Conservation (phyloP, 371 early-diverging fungal genomes). For the Mucor mucedo region DNA sequence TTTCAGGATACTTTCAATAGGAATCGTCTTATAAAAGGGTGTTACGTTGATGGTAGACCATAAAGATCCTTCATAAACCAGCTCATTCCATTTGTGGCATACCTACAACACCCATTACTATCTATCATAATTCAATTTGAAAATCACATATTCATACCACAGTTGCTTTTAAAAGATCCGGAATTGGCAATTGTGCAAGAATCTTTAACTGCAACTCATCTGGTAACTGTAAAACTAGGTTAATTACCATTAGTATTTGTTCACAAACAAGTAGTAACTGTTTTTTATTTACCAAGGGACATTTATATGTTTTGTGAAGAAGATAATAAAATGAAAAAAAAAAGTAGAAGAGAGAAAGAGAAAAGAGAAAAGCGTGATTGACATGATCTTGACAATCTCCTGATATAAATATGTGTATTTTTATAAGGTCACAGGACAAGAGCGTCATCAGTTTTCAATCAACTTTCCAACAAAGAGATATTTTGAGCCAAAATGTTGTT, state of each 20-base stretch:
- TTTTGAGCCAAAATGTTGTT: constrained; percentile 23
- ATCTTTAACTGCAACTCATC: constrained; percentile 50
- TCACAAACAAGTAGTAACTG: constrained; percentile 1
- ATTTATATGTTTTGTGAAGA: neutral
- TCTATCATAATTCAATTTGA: neutral
- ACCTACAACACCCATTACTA: constrained; percentile 27
- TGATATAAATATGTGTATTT: constrained; percentile 16
- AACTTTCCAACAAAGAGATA: constrained; percentile 34
- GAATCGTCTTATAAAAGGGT: constrained; percentile 57
- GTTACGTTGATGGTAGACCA: constrained; percentile 56
- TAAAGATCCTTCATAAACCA: constrained; percentile 59
- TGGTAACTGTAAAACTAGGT: constrained; percentile 26
- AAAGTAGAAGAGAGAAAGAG: constrained; percentile 5
- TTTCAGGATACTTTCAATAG: constrained; percentile 47
- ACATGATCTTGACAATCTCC: constrained; percentile 21
- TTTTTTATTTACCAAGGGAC: neutral
- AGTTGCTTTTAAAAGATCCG: constrained; percentile 43
- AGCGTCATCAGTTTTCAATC: constrained; percentile 19
- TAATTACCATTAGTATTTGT: neutral
- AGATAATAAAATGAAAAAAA: constrained; percentile 5
- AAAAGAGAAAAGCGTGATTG: constrained; percentile 8
- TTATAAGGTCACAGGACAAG: neutral
- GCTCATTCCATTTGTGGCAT: constrained; percentile 49
- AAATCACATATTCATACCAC: constrained; percentile 30
- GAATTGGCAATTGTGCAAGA: constrained; percentile 30